Conservation (phyloP, 345 rosid genomes). For the Abelmoschus esculentus region DNA sequence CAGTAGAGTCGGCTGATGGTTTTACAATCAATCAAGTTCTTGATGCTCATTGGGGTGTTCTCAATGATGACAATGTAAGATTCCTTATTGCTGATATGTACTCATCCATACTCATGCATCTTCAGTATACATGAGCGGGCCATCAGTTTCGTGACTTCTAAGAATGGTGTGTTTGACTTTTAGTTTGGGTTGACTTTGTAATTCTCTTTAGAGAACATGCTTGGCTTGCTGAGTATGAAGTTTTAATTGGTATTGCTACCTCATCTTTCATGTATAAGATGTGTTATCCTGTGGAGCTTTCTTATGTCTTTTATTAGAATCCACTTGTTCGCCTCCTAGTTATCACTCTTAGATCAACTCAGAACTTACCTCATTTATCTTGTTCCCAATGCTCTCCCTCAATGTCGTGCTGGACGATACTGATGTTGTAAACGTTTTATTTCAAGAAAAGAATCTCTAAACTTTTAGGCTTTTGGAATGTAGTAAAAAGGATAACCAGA, state of each 20-base stretch:
- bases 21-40: constrained; percentile 46
- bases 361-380: neutral
- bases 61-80: constrained; percentile 60
- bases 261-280: neutral
- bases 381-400: neutral
- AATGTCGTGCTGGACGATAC: no score
- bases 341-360: neutral
- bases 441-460: neutral
- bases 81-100: neutral
- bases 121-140: neutral
- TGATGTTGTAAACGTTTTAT: neutral
- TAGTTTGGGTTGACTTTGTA: neutral
- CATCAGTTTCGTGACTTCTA: neutral
- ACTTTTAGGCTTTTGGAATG: neutral
- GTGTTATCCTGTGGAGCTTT: neutral
- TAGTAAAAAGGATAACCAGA: neutral
- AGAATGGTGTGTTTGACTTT: neutral
- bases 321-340: no score
- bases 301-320: neutral
- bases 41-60: constrained; percentile 89
- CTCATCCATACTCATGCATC: neutral
- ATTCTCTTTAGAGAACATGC: neutral
- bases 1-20: constrained; percentile 50
- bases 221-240: neutral
- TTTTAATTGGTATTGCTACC: neutral